Evolutionary conservation across 768 basidiomycete species (phyloP), one percentile per base, ranked within the genome.

Genomic region (Podaxis sp.): DNA sequence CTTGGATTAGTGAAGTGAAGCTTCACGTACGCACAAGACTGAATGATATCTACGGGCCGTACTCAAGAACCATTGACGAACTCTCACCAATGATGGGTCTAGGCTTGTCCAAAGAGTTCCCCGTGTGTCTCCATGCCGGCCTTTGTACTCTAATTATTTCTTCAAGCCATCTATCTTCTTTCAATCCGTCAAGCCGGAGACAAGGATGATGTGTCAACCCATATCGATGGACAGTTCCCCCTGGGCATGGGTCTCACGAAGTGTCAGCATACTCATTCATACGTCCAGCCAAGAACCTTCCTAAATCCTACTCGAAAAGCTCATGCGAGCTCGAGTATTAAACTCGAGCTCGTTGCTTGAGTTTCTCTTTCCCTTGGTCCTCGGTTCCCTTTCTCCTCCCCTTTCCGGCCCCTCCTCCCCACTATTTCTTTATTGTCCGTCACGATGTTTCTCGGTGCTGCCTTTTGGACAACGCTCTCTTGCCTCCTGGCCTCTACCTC

Each of bases 171-270:
- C 40, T 26, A 59, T 40, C 52, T 63, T 61, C 13, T 56, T 52
- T 61, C 40, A 66, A 64, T 67, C 67, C 64, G 63, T 70, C 65
- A 68, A 65, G 44, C 17, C 19, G 26, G 39, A 33, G 52, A 57
- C 61, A 57, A 56, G 55, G 30, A 22, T 55, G 24, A 55, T 46
- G 52, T 36, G 53, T 55, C 61, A 62, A 55, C n/a, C 12, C 38
- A 54, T 55, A 46, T 44, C 61, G 63, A 67, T 73, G 65, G 76
- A 77, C 76, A 77, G 76, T 72, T 76, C 72, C 73, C 76, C 76
- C 74, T 77, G 74, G 68, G 57, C 65, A 59, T 63, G 54, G 68
- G 56, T 71, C 73, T 68, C 73, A 75, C 70, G 69, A 52, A 66
- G 61, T 75, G 75, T 73, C 75, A 76, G 52, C 69, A 62, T 55